Percentiles rank a stretch among this genome's conserved stretches.
These are phyloP conservation scores for Penicillium steckii DNA, from an alignment of 495 filamentous ascomycete species.

Conservation along the genomic window DNA sequence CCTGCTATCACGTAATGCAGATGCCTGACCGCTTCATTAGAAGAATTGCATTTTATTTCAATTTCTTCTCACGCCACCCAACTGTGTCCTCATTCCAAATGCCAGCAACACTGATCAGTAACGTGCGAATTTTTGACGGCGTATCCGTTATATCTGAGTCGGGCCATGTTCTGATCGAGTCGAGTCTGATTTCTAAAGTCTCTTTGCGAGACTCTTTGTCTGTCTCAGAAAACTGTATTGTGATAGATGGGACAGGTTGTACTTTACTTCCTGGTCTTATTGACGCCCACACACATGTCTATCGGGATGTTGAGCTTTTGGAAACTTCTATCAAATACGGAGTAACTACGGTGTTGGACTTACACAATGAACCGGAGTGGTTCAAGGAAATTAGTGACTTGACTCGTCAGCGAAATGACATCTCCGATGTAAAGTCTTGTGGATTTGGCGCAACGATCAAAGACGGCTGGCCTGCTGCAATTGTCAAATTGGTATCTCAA, in stretches of 20 bases:
- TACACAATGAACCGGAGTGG: slow-evolving; percentile 14
- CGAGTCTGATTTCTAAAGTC: slow-evolving; percentile 5
- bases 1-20: too few relatives aligned
- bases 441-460: slow-evolving; percentile 11
- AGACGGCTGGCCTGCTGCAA: slow-evolving; percentile 11
- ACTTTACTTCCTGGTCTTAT: slow-evolving; percentile 13
- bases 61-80: too few relatives aligned
- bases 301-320: slow-evolving; percentile 6
- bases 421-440: slow-evolving; percentile 12
- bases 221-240: not conserved
- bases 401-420: slow-evolving; percentile 5
- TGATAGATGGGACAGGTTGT: slow-evolving; percentile 7
- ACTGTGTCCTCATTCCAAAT: not conserved
- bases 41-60: too few relatives aligned
- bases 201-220: slow-evolving; percentile 2
- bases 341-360: slow-evolving; percentile 8
- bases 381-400: slow-evolving; percentile 8
- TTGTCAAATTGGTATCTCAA: slow-evolving; percentile 8
- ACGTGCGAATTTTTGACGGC: slow-evolving; percentile 11
- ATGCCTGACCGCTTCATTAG: too few relatives aligned
- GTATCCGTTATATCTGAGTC: slow-evolving; percentile 6
- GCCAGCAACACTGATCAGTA: slow-evolving; percentile 4
- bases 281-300: slow-evolving; percentile 13
- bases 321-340: slow-evolving; percentile 8
- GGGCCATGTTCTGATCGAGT: slow-evolving; percentile 9